Percentiles rank a stretch among this genome's conserved stretches.
Evolutionary conservation across 192 early-diverging fungal genomes (phyloP).

Genomic region (Allomyces arbusculus): DNA sequence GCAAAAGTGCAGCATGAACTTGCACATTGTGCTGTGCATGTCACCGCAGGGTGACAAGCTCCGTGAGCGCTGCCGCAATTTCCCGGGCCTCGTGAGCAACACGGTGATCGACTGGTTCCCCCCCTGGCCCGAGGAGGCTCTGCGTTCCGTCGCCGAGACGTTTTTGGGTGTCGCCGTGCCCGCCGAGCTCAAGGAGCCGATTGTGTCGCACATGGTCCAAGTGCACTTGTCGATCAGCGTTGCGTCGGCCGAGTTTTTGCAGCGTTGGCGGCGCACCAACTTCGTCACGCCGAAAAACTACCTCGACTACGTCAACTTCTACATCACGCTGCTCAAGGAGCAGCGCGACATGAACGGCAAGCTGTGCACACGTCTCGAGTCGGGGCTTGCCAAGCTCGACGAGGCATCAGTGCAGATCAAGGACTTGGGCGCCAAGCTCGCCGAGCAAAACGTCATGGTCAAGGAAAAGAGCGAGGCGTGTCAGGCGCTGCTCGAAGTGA

Average conservation of each 20-base stretch:
- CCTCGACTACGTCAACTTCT: slow-evolving; percentile 90
- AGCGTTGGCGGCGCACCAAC: slow-evolving; percentile 54
- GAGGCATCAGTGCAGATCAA: slow-evolving; percentile 88
- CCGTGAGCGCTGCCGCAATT: slow-evolving; percentile 82
- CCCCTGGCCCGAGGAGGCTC: slow-evolving; percentile 93
- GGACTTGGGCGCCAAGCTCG: slow-evolving; percentile 70
- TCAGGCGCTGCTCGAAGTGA: slow-evolving; percentile 82
- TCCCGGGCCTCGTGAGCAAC: slow-evolving; percentile 97
- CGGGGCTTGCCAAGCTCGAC: slow-evolving; percentile 86
- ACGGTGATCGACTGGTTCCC: slow-evolving; percentile 99
- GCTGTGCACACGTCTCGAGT: slow-evolving; percentile 90
- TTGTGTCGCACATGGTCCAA: slow-evolving; percentile 75
- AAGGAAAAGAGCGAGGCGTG: slow-evolving; percentile 71
- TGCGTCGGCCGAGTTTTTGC: slow-evolving; percentile 60
- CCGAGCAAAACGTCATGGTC: slow-evolving; percentile 63
- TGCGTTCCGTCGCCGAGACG: slow-evolving; percentile 93
- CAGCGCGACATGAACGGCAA: slow-evolving; percentile 90
- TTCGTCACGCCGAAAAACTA: slow-evolving; percentile 97
- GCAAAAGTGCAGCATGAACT: slow-evolving; percentile 78
- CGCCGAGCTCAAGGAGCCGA: slow-evolving; percentile 56
- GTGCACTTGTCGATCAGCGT: slow-evolving; percentile 79
- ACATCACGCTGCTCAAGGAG: slow-evolving; percentile 67
- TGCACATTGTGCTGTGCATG: slow-evolving; percentile 99
- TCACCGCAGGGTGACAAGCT: slow-evolving; percentile 88
- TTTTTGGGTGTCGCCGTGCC: slow-evolving; percentile 72